Base-by-base conservation (phyloP, 78 protist species). In the slime mould (Dictyostelium discoideum) region DNA sequence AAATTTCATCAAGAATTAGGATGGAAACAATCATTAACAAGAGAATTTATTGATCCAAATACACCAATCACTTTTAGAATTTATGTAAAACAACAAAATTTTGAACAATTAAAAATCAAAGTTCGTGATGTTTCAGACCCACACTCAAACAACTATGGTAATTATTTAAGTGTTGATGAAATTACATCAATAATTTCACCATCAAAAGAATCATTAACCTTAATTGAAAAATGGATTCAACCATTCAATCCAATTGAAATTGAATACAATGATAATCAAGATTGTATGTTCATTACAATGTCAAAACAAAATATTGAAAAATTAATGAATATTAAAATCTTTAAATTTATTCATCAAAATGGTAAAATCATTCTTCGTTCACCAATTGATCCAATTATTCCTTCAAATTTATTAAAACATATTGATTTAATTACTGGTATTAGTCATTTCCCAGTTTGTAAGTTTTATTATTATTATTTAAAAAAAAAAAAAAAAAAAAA, bases 391-490 rank as follows among this genome's bases (percentile, higher is more conserved):
- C 87, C 94, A 78, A 57, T 88, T 9, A 5, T 81, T 18, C 60
- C 32, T 11, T 22, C 46, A 20, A 20, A 44, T 18, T 16, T 80
- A 13, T 22, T 24, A 18, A 65, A 44, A 4, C 87, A 80, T 18
- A 80, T 88, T 44, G 94, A 88, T 48, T 54, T 88, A 22, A 88
- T 88, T 26, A 88, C 87, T 80, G 94, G 94, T 14, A 81, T 88
- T 48, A 80, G 87, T 10, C 60, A 88, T 46, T 88, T 88, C 87
- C 94, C 94, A 78, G 48, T 88, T 57, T 32, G 73, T 60, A 76
- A 50, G 92, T 73, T 73, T 84, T 32, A 65, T 65, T 65, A 20
- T 63, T 63, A 63, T 63, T 65, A 65, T 9, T n/a, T n/a, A n/a
- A n/a, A n/a, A n/a, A n/a, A n/a, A n/a, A n/a, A n/a, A n/a, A n/a